Evolutionary conservation across 768 basidiomycete species (phyloP).

Genomic region (Phlebiopsis gigantea): DNA sequence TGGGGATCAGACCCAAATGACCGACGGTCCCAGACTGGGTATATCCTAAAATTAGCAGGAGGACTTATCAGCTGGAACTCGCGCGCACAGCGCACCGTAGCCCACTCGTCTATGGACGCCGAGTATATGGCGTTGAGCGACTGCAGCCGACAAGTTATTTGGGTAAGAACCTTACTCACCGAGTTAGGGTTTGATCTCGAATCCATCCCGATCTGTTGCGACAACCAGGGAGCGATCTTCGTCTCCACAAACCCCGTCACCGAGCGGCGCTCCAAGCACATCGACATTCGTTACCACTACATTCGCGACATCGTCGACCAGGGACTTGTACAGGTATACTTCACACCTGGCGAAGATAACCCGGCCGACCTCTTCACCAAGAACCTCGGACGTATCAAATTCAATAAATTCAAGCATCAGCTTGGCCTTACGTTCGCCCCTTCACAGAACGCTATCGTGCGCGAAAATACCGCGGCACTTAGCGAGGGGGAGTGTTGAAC

Average conservation of each 20-base stretch:
- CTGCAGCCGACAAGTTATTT: neutral
- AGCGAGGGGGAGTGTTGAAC: no score
- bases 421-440: no score
- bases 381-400: conserved; percentile 2
- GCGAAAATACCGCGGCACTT: no score
- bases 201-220: conserved; percentile 2
- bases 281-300: conserved; percentile 29
- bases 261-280: conserved; percentile 29
- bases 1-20: conserved; percentile 11
- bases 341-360: conserved; percentile 3
- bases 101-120: conserved; percentile 1
- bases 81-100: conserved; percentile 4
- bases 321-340: neutral
- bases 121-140: conserved; percentile 12
- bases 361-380: conserved; percentile 13
- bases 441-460: no score
- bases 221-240: conserved; percentile 24
- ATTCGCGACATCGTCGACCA: conserved; percentile 18
- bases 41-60: conserved; percentile 19
- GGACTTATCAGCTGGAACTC: conserved; percentile 20
- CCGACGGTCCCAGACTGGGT: conserved; percentile 20
- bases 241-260: conserved; percentile 17
- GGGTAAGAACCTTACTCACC: neutral
- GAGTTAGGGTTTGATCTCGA: conserved; percentile 1
- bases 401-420: no score